Evolutionary conservation across 106 monocot species (phyloP).

Genomic region (Acanthochlamys bracteata): DNA sequence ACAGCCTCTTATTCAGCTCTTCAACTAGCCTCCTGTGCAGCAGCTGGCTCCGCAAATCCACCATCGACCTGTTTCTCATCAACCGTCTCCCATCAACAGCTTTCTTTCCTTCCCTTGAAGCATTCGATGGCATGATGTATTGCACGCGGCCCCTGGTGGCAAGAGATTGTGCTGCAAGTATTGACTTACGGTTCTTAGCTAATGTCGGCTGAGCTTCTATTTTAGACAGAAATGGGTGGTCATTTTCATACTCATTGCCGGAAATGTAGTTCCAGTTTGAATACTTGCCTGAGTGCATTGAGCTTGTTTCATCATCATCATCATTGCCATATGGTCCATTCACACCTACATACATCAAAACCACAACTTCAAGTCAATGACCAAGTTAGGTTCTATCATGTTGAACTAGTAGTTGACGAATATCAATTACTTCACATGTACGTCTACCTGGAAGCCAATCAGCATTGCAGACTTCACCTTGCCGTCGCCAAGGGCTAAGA

Average conservation of each 20-base stretch:
- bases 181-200: neutral
- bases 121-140: constrained; percentile 13
- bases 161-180: constrained; percentile 5
- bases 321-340: neutral
- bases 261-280: constrained; percentile 60
- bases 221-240: neutral
- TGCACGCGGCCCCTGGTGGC: constrained; percentile 16
- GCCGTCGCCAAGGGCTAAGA: neutral
- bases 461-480: neutral
- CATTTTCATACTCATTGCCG: constrained; percentile 28
- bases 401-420: neutral
- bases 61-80: constrained; percentile 47
- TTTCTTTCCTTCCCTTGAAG: constrained; percentile 3
- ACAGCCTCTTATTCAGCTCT: constrained; percentile 53
- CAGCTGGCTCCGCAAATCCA: constrained; percentile 56
- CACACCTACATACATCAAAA: neutral
- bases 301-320: constrained; percentile 43
- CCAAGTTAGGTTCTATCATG: no score
- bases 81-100: constrained; percentile 11
- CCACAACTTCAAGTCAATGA: neutral
- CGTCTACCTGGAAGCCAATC: constrained; percentile 49
- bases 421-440: neutral
- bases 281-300: constrained; percentile 52
- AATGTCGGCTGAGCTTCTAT: neutral
- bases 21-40: constrained; percentile 50